These are phyloP conservation scores for Tricholoma bakamatsutake DNA, from an alignment of 768 basidiomycete genomes.

Conservation along the genomic window DNA sequence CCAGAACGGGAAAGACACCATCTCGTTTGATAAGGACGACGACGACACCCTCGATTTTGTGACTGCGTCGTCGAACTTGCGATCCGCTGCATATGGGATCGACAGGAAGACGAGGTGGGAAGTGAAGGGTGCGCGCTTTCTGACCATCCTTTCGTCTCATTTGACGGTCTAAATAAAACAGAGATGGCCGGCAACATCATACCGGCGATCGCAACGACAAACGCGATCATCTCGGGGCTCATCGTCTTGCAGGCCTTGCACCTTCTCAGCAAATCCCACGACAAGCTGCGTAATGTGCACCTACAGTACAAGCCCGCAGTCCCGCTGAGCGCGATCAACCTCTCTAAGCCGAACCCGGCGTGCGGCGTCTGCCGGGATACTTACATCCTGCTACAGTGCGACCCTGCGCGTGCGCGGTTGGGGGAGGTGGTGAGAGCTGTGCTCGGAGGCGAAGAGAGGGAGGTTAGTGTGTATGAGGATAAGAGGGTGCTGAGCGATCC, in stretches of 20 bases:
- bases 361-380: constrained; percentile 88
- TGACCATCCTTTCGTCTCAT: background rate
- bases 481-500: constrained; percentile 85
- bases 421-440: constrained; percentile 68
- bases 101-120: constrained; percentile 90
- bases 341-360: constrained; percentile 63
- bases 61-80: constrained; percentile 88
- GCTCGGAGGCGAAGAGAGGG: constrained; percentile 50
- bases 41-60: constrained; percentile 97
- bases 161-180: constrained; percentile 21
- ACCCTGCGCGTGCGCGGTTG: constrained; percentile 62
- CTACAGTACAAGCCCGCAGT: constrained; percentile 72
- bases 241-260: constrained; percentile 92
- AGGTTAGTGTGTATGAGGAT: constrained; percentile 83
- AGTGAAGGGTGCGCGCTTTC: constrained; percentile 68
- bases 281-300: constrained; percentile 67
- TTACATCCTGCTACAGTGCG: constrained; percentile 70
- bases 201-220: constrained; percentile 98
- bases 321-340: constrained; percentile 65
- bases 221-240: constrained; percentile 92
- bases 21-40: constrained; percentile 96
- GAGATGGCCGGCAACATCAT: constrained; percentile 99
- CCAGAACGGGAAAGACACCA: constrained; percentile 58
- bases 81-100: constrained; percentile 88
- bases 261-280: constrained; percentile 62